phyloP scores from a whole-genome alignment of 2,329 filamentous ascomycete genomes.

The Aureobasidium sp. region DNA sequence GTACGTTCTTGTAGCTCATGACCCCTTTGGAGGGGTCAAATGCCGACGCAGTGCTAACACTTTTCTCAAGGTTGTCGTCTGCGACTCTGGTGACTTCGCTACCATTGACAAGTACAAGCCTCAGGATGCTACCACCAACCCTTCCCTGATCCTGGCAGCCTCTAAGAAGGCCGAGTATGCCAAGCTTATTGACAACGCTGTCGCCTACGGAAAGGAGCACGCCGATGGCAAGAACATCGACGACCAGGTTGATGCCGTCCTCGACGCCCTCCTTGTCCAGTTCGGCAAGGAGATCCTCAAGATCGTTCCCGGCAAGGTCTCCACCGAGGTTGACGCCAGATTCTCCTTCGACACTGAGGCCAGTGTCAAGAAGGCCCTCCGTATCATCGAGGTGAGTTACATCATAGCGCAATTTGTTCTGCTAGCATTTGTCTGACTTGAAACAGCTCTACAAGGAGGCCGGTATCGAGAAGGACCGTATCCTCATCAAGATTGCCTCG shows the following conservation, averaged over 20 bases:
- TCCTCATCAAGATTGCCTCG: constrained; percentile 98
- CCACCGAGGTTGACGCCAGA: constrained; percentile 92
- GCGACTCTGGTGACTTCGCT: constrained; percentile 79
- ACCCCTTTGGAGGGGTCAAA: constrained; percentile 3
- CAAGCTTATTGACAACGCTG: constrained; percentile 77
- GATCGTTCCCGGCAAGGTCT: constrained; percentile 97
- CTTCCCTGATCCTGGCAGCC: constrained; percentile 93
- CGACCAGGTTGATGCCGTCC: constrained; percentile 77
- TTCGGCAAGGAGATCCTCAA: constrained; percentile 97
- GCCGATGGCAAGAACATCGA: constrained; percentile 53
- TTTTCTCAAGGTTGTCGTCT: constrained; percentile 71
- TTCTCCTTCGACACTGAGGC: constrained; percentile 93
- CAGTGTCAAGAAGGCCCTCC: constrained; percentile 90
- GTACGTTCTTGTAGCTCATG: constrained; percentile 51
- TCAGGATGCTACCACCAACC: constrained; percentile 99
- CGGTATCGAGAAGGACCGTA: constrained; percentile 85
- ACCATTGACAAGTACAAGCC: constrained; percentile 99
- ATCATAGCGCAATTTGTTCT: not conserved
- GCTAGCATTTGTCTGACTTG: constrained; percentile 21
- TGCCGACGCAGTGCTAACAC: constrained; percentile 14
- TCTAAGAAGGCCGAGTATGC: constrained; percentile 98
- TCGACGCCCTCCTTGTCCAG: constrained; percentile 92
- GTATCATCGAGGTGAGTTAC: constrained; percentile 79
- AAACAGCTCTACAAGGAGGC: constrained; percentile 83
- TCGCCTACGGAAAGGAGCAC: constrained; percentile 76